Conservation (phyloP, 2,329 filamentous ascomycete genomes). For the Phymatotrichopsis omnivora region DNA sequence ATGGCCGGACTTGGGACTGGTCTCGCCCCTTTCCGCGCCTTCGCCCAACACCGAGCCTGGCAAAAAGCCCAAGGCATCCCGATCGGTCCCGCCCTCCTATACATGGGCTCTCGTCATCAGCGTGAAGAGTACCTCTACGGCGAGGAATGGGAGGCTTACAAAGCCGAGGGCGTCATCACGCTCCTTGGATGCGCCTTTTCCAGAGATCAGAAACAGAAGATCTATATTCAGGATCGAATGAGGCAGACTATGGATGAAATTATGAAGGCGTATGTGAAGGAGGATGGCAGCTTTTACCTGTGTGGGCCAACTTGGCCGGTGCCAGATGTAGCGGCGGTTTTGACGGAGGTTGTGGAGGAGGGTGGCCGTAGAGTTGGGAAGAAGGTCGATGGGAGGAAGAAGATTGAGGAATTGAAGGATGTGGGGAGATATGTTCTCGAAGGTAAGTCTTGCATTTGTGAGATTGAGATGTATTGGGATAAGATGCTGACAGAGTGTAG, state of each 20-base stretch:
- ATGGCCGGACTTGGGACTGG: conserved; percentile 99
- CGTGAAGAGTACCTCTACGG: conserved; percentile 98
- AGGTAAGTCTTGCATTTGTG: no score
- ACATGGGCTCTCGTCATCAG: conserved; percentile 94
- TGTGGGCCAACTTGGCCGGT: conserved; percentile 98
- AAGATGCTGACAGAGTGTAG: no score
- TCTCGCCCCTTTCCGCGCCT: conserved; percentile 96
- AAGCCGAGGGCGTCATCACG: conserved; percentile 90
- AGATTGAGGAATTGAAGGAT: conserved; percentile 97
- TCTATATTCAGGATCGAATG: conserved; percentile 99
- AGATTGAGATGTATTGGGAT: no score
- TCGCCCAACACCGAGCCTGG: conserved; percentile 95
- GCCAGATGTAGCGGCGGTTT: conserved; percentile 85
- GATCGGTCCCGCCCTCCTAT: conserved; percentile 84
- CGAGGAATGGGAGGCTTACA: conserved; percentile 98
- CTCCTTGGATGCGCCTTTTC: conserved; percentile 89
- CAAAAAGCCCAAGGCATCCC: conserved; percentile 96
- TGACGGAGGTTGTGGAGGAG: conserved; percentile 78
- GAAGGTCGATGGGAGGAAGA: conserved; percentile 76
- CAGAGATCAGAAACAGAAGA: conserved; percentile 94
- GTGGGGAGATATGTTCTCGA: conserved; percentile 88
- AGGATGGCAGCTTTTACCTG: conserved; percentile 90
- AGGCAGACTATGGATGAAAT: conserved; percentile 75
- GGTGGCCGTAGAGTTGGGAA: conserved; percentile 61
- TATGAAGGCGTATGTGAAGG: conserved; percentile 62